These are phyloP conservation scores for Mentha longifolia DNA, from an alignment of 257 asterid species.

Conservation along the genomic window DNA sequence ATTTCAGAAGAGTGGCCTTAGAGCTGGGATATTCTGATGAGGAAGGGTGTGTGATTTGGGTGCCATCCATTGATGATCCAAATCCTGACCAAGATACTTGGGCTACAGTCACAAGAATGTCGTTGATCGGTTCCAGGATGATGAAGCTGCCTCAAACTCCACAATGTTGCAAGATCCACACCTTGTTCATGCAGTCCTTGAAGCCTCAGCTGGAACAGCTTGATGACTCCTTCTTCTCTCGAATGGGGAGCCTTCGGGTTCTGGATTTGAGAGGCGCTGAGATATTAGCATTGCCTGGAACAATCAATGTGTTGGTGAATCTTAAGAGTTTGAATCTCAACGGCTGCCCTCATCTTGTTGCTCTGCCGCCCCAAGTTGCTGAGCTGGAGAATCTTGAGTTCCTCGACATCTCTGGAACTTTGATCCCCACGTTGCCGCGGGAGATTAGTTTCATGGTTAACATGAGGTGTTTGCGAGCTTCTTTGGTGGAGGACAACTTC, in stretches of 20 bases:
- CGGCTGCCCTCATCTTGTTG: neutral
- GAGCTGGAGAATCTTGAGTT: neutral
- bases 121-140: slow-evolving; percentile 9
- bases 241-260: neutral
- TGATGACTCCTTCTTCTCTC: neutral
- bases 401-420: slow-evolving; percentile 25
- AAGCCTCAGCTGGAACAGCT: neutral
- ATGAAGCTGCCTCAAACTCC: slow-evolving; percentile 9
- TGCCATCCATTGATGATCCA: neutral
- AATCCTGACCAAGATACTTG: neutral
- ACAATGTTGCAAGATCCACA: neutral
- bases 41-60: neutral
- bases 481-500: neutral
- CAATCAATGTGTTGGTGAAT: neutral
- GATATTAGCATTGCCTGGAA: neutral
- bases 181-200: slow-evolving; percentile 9
- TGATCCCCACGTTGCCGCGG: slow-evolving; percentile 6
- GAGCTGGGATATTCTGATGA: neutral
- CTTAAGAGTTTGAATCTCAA: slow-evolving; percentile 22
- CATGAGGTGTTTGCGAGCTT: slow-evolving; percentile 28
- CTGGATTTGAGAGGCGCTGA: neutral
- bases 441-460: neutral
- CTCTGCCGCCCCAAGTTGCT: neutral
- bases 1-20: slow-evolving; percentile 14
- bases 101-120: slow-evolving; percentile 7